Base-by-base conservation (phyloP, 2,329 filamentous ascomycete species). In the Cladosporium sp. region DNA sequence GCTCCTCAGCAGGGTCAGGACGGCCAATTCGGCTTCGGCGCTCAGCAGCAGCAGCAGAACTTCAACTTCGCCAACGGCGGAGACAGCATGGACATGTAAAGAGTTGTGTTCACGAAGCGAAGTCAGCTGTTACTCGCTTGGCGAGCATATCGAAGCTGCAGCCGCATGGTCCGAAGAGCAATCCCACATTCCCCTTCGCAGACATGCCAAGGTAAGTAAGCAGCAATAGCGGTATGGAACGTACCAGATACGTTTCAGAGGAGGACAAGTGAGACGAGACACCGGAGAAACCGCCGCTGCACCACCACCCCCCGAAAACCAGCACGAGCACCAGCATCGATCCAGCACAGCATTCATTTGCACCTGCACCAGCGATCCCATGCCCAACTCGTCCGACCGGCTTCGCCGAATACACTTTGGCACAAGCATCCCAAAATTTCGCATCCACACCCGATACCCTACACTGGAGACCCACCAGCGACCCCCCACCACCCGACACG, bases 11-110 rank as follows among this genome's bases (percentile, higher is more conserved):
- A 83, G 61, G 82, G 80, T 59, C 86, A 89, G 68, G 82, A 85
- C 64, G 85, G 85, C 54, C 84, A 84, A 53, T 93, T 92, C 72
- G 82, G 91, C 65, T 87, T 97, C 72, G 85, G 87, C 66, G 76
- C 85, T 71, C 65, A 78, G 71, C 78, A 83, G 64, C 85, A 88
- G 67, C 82, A 86, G 64, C 85, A 87, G 61, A 87, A 87, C 68
- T 98, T 97, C 83, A 95, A 89, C 82, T 98, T 98, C 70, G 88
- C 88, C 70, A 89, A 84, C 66, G 82, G 82, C 57, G 81, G 78
- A 60, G 85, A 87, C 66, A 82, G 81, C 38, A 87, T 87, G 84
- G 85, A 87, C 66, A 88, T 71, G 69, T 68, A 63, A 63, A 56
- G 19, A n/a, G 19, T 2, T 43, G 9, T 22, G 9, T 34, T 49